These are phyloP conservation scores for Penicillium daleae DNA, from an alignment of 495 filamentous ascomycete species.

Conservation along the genomic window DNA sequence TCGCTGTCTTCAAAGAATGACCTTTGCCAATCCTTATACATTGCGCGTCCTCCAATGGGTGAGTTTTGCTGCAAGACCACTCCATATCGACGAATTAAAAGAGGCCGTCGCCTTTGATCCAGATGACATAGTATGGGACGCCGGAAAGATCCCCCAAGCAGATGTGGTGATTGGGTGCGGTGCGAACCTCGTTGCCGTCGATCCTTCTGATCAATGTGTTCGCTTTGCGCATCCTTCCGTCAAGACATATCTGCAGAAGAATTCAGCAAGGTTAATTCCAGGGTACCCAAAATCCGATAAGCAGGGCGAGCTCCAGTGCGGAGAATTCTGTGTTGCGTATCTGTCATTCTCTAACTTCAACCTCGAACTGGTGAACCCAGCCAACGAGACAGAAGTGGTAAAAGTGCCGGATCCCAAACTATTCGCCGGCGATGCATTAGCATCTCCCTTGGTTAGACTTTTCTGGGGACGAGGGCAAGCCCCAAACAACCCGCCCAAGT, in stretches of 20 bases:
- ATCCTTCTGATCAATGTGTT: slow-evolving; percentile 25
- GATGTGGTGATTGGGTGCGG: slow-evolving; percentile 35
- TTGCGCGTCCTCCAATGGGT: slow-evolving; percentile 35
- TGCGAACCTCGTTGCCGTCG: slow-evolving; percentile 36
- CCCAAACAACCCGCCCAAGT: not conserved
- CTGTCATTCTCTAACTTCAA: slow-evolving; percentile 31
- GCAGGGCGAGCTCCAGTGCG: slow-evolving; percentile 23
- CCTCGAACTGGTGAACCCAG: slow-evolving; percentile 20
- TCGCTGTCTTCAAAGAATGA: slow-evolving; percentile 26
- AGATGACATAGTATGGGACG: slow-evolving; percentile 29
- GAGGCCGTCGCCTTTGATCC: slow-evolving; percentile 37
- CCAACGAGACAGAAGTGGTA: slow-evolving; percentile 9
- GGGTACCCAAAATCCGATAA: slow-evolving; percentile 10
- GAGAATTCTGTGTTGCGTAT: slow-evolving; percentile 30
- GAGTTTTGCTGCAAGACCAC: slow-evolving; percentile 31
- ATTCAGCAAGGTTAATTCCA: slow-evolving; percentile 1
- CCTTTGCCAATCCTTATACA: slow-evolving; percentile 11
- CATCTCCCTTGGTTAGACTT: not conserved
- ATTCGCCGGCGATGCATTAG: not conserved
- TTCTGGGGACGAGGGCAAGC: not conserved
- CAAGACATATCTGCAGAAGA: slow-evolving; percentile 30
- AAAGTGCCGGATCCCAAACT: slow-evolving; percentile 10
- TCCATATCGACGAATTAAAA: slow-evolving; percentile 38
- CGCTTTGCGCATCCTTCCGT: slow-evolving; percentile 44
- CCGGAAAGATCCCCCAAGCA: slow-evolving; percentile 24